Conservation (phyloP, 192 early-diverging fungal genomes). For the Podochytrium sp. region DNA sequence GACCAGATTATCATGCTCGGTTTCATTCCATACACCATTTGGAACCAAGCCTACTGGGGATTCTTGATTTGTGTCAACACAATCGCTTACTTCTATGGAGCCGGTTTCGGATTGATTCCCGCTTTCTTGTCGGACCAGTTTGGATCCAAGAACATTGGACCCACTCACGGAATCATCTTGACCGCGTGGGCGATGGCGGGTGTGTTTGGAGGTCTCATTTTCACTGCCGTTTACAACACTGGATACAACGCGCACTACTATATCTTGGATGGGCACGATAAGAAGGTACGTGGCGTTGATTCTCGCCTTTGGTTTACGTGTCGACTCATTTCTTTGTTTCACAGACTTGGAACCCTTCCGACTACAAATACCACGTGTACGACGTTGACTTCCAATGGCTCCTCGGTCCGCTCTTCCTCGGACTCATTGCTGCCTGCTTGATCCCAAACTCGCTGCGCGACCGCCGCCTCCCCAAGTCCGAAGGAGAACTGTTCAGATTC, state of each 20-base stretch:
- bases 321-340: no score
- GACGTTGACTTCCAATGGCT: conserved; percentile 75
- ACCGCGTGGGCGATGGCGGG: conserved; percentile 77
- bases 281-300: conserved; percentile 12
- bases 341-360: conserved; percentile 48
- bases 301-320: no score
- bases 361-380: conserved; percentile 48
- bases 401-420: conserved; percentile 59
- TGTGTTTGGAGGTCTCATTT: conserved; percentile 72
- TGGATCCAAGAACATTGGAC: conserved; percentile 76
- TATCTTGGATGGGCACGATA: conserved; percentile 36
- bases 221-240: conserved; percentile 62
- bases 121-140: conserved; percentile 81
- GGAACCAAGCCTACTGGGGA: conserved; percentile 55
- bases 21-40: conserved; percentile 60
- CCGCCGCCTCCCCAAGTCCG: conserved; percentile 65
- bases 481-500: conserved; percentile 58
- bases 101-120: conserved; percentile 77
- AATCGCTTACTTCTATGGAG: conserved; percentile 74
- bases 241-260: conserved; percentile 37
- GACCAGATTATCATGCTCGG: conserved; percentile 55
- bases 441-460: conserved; percentile 69
- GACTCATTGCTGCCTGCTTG: conserved; percentile 60
- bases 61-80: conserved; percentile 66
- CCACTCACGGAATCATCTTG: conserved; percentile 75